These are phyloP conservation scores for Hyaloscypha finlandica DNA, from an alignment of 495 filamentous ascomycete genomes.

Conservation along the genomic window DNA sequence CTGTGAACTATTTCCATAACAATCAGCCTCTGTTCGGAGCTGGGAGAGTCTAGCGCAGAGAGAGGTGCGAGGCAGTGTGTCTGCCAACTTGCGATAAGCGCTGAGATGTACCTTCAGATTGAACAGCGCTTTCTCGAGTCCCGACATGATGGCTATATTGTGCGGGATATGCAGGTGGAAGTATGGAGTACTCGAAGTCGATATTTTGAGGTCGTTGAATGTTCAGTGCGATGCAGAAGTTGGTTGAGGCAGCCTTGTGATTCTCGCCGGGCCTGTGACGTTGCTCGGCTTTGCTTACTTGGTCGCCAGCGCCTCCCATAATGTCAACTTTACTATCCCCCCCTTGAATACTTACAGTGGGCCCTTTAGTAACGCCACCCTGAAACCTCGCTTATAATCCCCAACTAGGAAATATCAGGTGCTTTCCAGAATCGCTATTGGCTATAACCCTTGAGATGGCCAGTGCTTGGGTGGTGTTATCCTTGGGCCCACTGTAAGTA, in stretches of 20 bases:
- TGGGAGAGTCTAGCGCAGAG: neutral
- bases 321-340: conserved; percentile 7
- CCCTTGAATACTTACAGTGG: no score
- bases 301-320: no score
- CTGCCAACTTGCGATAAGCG: conserved; percentile 8
- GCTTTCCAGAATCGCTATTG: no score
- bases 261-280: conserved; percentile 35
- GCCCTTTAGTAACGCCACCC: no score
- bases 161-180: neutral
- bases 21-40: neutral
- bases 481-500: no score
- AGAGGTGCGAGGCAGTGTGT: conserved; percentile 16
- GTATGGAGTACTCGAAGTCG: neutral
- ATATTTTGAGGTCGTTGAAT: conserved; percentile 4
- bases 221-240: neutral
- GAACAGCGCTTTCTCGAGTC: conserved; percentile 65
- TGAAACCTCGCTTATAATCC: no score
- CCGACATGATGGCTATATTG: conserved; percentile 49
- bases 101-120: conserved; percentile 57
- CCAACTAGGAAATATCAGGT: no score
- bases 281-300: neutral
- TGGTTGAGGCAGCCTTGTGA: conserved; percentile 9
- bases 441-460: no score
- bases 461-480: no score
- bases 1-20: conserved; percentile 63